Percentiles rank a stretch among this genome's conserved stretches.
Evolutionary conservation across 2,329 filamentous ascomycete species (phyloP).

Genomic region (Apiospora saccharicola): DNA sequence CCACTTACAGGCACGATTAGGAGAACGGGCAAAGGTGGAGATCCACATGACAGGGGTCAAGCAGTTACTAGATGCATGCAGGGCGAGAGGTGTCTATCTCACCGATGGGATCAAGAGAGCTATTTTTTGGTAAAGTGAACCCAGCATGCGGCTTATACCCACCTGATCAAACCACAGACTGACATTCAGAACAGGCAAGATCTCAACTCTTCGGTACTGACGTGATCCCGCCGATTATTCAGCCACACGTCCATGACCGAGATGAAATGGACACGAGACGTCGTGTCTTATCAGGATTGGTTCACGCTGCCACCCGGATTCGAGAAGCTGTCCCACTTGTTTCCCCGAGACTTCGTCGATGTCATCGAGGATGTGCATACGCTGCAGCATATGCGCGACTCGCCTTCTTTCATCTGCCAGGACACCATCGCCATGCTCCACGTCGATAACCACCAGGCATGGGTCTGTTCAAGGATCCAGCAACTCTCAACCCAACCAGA

Average conservation of each 20-base stretch:
- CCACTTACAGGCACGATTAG: neutral
- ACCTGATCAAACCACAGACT: neutral
- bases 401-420: neutral
- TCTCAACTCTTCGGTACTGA: neutral
- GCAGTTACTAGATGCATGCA: neutral
- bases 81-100: neutral
- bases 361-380: neutral
- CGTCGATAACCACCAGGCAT: neutral
- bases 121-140: neutral
- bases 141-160: no score
- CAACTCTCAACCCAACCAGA: neutral
- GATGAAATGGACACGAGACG: neutral
- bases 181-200: neutral
- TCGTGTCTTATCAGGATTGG: neutral
- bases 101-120: neutral
- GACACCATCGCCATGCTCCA: neutral
- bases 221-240: neutral
- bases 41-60: neutral
- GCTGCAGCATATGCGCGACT: neutral
- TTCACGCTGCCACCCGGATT: neutral
- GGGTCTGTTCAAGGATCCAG: neutral
- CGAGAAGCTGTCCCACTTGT: neutral
- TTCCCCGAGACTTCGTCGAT: neutral
- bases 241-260: neutral
- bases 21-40: neutral